These are phyloP conservation scores for Madurella mycetomatis DNA, from an alignment of 2,329 filamentous ascomycete species.

Conservation along the genomic window DNA sequence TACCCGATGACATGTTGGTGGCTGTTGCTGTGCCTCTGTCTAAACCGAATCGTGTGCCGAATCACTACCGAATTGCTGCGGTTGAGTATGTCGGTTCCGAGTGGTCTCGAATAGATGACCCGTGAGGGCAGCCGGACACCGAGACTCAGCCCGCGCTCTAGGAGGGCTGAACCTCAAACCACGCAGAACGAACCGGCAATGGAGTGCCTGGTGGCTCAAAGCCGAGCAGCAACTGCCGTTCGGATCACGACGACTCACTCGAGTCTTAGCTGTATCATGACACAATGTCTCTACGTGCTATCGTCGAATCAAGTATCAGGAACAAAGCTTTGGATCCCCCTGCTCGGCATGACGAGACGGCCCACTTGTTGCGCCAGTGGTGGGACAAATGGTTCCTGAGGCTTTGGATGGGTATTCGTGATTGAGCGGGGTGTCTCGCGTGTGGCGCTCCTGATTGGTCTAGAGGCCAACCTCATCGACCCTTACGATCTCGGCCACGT, in stretches of 20 bases:
- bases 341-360: conserved; percentile 1
- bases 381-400: conserved; percentile 6
- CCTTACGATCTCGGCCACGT: conserved; percentile 25
- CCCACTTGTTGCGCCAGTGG: conserved; percentile 19
- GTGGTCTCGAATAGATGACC: conserved; percentile 2
- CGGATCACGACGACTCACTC: background rate
- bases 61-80: background rate
- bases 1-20: too few species aligned
- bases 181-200: background rate
- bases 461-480: background rate
- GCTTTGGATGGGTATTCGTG: conserved; percentile 1
- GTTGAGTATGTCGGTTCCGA: conserved; percentile 1
- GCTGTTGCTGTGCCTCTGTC: too few species aligned
- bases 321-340: background rate
- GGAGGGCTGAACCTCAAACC: background rate
- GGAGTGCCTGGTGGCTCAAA: background rate
- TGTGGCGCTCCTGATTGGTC: conserved; percentile 17
- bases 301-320: conserved; percentile 5
- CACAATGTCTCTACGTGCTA: background rate
- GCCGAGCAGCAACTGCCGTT: background rate
- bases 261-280: background rate
- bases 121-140: background rate
- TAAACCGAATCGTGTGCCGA: background rate
- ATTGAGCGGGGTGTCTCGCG: conserved; percentile 3
- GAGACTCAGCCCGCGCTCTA: background rate